phyloP scores from a whole-genome alignment of 1,139 yeast species.

The Lodderomyces pseudojiufengensis region DNA sequence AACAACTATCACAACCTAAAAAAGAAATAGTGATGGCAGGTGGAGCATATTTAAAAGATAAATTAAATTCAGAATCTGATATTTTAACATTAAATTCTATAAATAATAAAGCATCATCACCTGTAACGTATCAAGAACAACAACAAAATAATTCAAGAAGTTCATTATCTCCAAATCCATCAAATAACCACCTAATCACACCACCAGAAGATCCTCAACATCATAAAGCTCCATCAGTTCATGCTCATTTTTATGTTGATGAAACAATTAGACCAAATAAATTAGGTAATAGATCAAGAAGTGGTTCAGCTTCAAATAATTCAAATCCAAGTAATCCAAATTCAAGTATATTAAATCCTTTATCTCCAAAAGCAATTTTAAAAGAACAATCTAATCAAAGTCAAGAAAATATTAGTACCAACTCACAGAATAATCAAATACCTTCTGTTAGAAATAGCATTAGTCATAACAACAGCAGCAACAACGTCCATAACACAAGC shows the following conservation, averaged over 20 bases:
- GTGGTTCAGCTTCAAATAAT: conserved; percentile 27
- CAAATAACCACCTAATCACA: conserved; percentile 25
- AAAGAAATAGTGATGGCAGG: conserved; percentile 50
- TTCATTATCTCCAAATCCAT: conserved; percentile 1
- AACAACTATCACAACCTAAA: conserved; percentile 5
- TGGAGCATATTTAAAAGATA: conserved; percentile 42
- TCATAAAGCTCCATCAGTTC: conserved; percentile 60
- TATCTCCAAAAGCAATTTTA: neutral
- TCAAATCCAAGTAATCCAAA: neutral
- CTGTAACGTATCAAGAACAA: no score
- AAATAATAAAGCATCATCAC: neutral
- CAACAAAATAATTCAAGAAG: conserved; percentile 16
- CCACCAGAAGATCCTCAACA: conserved; percentile 38
- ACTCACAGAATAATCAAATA: no score
- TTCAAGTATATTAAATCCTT: conserved; percentile 1
- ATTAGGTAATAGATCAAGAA: conserved; percentile 32
- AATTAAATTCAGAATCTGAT: conserved; percentile 3
- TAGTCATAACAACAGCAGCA: conserved; percentile 2
- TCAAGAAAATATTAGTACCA: conserved; percentile 9
- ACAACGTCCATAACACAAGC: no score
- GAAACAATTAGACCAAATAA: conserved; percentile 59
- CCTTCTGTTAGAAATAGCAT: no score
- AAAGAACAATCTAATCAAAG: conserved; percentile 8
- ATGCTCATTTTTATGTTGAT: conserved; percentile 77
- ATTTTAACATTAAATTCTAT: conserved; percentile 3